A percentile compares a stretch with the other conserved stretches of the same genome.
These are phyloP conservation scores for Alnus rubra DNA, from an alignment of 306 rosid species.

Conservation along the genomic window DNA sequence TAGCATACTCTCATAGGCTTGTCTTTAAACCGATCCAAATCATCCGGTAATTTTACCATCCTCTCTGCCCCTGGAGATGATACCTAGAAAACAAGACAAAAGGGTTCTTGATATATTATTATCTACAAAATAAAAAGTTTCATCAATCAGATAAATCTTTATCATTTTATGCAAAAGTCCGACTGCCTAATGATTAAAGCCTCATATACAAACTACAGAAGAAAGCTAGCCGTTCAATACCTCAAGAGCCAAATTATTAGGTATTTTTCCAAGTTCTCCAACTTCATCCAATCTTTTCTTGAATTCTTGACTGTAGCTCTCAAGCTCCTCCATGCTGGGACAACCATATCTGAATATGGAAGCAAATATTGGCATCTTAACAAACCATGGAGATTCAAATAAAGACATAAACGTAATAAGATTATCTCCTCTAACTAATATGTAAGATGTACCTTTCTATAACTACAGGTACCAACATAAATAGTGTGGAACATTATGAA, in stretches of 20 bases:
- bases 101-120: neutral
- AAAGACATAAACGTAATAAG: neutral
- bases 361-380: conserved; percentile 13
- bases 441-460: neutral
- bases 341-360: conserved; percentile 72
- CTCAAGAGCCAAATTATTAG: conserved; percentile 80
- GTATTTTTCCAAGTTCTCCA: conserved; percentile 83
- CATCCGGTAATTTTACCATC: conserved; percentile 77
- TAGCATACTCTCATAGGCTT: conserved; percentile 77
- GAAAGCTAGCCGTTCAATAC: conserved; percentile 34
- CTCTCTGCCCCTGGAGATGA: conserved; percentile 94
- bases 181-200: conserved; percentile 21
- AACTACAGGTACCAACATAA: neutral
- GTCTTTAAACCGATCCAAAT: conserved; percentile 68
- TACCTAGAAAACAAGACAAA: conserved; percentile 51
- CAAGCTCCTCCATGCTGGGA: conserved; percentile 84
- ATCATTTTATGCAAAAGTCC: neutral
- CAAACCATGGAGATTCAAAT: conserved; percentile 23
- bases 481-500: neutral
- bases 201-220: conserved; percentile 5
- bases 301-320: conserved; percentile 63
- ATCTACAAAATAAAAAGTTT: neutral
- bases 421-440: neutral
- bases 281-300: conserved; percentile 75
- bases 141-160: conserved; percentile 24